Percentiles rank a stretch among this genome's conserved stretches.
Evolutionary conservation across 1,284 basidiomycete genomes (phyloP).

Genomic region (Cutaneotrichosporon arboriforme): DNA sequence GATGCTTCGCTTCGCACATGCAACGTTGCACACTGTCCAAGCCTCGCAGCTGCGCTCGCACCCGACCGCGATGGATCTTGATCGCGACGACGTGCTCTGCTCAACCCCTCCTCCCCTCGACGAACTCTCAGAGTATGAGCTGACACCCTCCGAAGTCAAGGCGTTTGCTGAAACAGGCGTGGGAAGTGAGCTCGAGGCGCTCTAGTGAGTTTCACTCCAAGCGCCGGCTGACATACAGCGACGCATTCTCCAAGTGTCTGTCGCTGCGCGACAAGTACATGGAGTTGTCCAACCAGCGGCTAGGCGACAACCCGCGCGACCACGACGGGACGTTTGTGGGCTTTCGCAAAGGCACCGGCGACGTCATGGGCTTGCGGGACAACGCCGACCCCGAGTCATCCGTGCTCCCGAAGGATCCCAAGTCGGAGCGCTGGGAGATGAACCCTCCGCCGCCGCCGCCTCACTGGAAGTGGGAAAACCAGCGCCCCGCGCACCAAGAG

Average conservation of each 20-base stretch:
- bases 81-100: too few relatives aligned
- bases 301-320: conserved; percentile 87
- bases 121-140: conserved; percentile 14
- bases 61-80: too few relatives aligned
- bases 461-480: conserved; percentile 74
- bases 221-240: conserved; percentile 24
- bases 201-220: conserved; percentile 43
- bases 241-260: conserved; percentile 68
- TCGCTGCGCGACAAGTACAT: conserved; percentile 91
- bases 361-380: conserved; percentile 62
- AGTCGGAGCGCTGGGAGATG: conserved; percentile 60
- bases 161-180: conserved; percentile 48
- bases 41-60: neutral
- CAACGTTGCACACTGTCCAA: too few relatives aligned
- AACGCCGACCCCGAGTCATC: conserved; percentile 51
- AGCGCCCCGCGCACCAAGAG: conserved; percentile 19
- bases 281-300: conserved; percentile 69
- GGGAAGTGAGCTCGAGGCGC: conserved; percentile 46
- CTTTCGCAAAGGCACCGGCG: conserved; percentile 56
- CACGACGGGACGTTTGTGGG: conserved; percentile 70
- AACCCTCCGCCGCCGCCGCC: conserved; percentile 86
- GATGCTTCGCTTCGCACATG: too few relatives aligned
- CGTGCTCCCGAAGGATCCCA: conserved; percentile 21
- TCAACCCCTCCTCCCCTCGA: neutral
- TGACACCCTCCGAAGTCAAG: conserved; percentile 37